A percentile compares a stretch with the other conserved stretches of the same genome.
phyloP scores from a whole-genome alignment of 2,329 filamentous ascomycete genomes.

The Penicillium hordei region DNA sequence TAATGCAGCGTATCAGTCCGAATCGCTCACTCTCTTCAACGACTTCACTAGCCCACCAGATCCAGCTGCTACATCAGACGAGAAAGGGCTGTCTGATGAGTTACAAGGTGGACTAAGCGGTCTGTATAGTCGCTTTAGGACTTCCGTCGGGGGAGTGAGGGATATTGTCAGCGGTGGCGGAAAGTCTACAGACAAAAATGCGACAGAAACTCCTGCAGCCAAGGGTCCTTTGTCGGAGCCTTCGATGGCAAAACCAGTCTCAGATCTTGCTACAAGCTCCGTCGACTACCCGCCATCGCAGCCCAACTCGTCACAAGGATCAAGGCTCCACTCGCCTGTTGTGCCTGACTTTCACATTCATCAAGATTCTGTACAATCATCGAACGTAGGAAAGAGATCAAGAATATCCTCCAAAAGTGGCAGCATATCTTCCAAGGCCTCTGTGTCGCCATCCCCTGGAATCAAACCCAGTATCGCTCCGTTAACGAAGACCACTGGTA shows the following conservation, averaged over 20 bases:
- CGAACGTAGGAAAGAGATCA: constrained; percentile 32
- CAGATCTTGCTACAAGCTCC: constrained; percentile 21
- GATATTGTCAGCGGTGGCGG: constrained; percentile 47
- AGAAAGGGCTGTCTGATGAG: constrained; percentile 69
- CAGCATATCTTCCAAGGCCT: constrained; percentile 45
- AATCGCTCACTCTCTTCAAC: constrained; percentile 87
- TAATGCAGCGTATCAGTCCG: constrained; percentile 79
- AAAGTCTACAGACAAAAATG: constrained; percentile 32
- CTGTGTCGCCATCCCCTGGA: constrained; percentile 37
- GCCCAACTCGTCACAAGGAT: constrained; percentile 37
- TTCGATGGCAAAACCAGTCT: constrained; percentile 27
- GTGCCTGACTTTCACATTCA: constrained; percentile 30
- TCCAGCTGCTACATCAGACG: constrained; percentile 63
- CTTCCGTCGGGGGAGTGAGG: constrained; percentile 72
- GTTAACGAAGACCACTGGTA: constrained; percentile 35
- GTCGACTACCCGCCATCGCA: constrained; percentile 29
- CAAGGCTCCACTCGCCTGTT: constrained; percentile 40
- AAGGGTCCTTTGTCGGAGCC: constrained; percentile 32
- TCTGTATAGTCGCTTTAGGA: constrained; percentile 80
- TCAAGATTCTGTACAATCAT: constrained; percentile 29
- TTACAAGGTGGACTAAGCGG: constrained; percentile 84
- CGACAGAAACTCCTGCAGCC: constrained; percentile 25
- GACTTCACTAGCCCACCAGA: constrained; percentile 71
- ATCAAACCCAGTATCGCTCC: constrained; percentile 41
- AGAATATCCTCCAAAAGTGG: constrained; percentile 44